Evolutionary conservation across 768 basidiomycete genomes (phyloP).

Genomic region (Fistulinella prunicolor): DNA sequence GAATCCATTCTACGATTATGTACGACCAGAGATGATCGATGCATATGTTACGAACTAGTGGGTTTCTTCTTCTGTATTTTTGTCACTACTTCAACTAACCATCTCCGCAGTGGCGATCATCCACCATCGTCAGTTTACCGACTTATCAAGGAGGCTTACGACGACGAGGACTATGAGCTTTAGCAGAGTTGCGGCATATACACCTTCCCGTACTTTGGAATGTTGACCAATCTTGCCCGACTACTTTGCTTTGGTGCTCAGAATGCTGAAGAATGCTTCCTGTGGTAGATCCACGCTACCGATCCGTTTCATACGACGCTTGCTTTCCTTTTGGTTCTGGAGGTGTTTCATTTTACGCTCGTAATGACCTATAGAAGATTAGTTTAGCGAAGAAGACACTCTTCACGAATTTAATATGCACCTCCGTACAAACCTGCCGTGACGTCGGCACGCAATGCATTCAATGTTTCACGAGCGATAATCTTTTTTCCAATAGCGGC

Average conservation of each 20-base stretch:
- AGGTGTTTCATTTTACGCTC: conserved; percentile 91
- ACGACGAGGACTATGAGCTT: conserved; percentile 89
- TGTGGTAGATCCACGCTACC: conserved; percentile 90
- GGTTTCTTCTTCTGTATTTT: conserved; percentile 38
- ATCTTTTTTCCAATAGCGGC: conserved; percentile 85
- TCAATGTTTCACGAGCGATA: conserved; percentile 85
- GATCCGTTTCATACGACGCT: conserved; percentile 83
- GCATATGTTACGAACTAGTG: conserved; percentile 97
- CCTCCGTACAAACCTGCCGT: conserved; percentile 94
- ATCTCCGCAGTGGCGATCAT: conserved; percentile 76
- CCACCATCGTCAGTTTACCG: conserved; percentile 93
- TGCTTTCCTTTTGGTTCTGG: conserved; percentile 91
- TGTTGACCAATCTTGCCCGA: neutral
- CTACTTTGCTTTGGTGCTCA: conserved; percentile 53
- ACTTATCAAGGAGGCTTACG: conserved; percentile 90
- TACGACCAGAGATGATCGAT: conserved; percentile 87
- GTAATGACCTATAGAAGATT: conserved; percentile 61
- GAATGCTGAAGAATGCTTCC: conserved; percentile 91
- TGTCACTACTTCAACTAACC: conserved; percentile 6
- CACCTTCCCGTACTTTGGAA: neutral
- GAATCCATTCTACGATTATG: conserved; percentile 97
- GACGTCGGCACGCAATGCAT: conserved; percentile 85
- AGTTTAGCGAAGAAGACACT: neutral
- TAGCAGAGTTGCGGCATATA: conserved; percentile 7
- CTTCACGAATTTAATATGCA: conserved; percentile 21